Conservation (phyloP, 257 asterid species). For the Lycium ferocissimum region DNA sequence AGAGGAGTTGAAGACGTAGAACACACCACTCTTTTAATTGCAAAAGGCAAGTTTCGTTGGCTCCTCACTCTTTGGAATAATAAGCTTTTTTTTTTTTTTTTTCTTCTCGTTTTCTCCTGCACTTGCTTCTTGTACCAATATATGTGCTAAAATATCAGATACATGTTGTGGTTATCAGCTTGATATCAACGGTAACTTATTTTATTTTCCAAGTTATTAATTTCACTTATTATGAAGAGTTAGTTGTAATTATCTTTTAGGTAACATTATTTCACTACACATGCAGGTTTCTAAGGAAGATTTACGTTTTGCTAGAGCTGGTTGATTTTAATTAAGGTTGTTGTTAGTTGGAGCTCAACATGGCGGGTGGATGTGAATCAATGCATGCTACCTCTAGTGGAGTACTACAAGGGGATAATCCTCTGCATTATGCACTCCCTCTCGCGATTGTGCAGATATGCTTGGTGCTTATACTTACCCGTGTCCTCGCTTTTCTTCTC, state of each 20-base stretch:
- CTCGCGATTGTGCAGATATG: conserved; percentile 18
- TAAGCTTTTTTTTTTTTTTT: background rate
- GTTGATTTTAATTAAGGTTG: background rate
- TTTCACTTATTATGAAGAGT: background rate
- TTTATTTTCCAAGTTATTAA: background rate
- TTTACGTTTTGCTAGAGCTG: background rate
- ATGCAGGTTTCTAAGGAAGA: background rate
- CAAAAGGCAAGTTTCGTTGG: background rate
- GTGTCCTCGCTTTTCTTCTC: background rate
- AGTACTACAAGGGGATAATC: conserved; percentile 19
- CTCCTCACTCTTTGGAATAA: background rate
- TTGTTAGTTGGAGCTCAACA: background rate
- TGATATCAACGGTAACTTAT: background rate
- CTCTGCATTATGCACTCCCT: conserved; percentile 23
- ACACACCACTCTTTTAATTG: background rate
- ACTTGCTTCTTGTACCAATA: no score
- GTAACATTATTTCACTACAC: no score
- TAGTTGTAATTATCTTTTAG: no score
- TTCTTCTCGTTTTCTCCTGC: no score
- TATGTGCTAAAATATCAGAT: background rate
- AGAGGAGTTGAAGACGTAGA: background rate
- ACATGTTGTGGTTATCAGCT: background rate
- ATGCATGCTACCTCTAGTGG: conserved; percentile 25
- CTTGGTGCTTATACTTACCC: conserved; percentile 19
- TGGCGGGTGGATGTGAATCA: background rate